A percentile compares a stretch with the other conserved stretches of the same genome.
Evolutionary conservation across 1,284 basidiomycete genomes (phyloP).

Genomic region (Ceratobasidium sp.): DNA sequence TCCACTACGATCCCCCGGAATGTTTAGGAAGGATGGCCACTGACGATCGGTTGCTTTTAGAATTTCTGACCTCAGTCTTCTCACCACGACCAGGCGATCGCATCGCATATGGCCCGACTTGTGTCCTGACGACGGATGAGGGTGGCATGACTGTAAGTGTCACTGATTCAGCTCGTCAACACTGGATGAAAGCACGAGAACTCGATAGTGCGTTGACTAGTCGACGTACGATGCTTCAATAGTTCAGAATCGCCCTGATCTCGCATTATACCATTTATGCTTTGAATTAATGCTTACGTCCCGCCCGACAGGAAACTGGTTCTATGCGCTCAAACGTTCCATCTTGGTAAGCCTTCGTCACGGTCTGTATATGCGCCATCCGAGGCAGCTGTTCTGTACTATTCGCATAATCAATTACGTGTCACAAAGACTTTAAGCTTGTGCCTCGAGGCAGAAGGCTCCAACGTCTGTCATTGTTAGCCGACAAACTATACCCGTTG

Average conservation of each 20-base stretch:
- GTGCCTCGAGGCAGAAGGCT: no score
- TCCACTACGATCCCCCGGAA: neutral
- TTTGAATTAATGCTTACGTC: neutral
- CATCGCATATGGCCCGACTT: neutral
- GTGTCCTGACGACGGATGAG: no score
- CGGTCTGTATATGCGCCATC: no score
- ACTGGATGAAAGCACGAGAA: slow-evolving; percentile 14
- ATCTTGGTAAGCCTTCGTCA: no score
- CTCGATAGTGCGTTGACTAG: slow-evolving; percentile 3
- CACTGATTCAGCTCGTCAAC: neutral
- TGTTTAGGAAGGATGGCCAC: neutral
- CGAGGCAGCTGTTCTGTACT: no score
- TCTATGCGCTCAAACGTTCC: no score
- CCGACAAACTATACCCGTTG: no score
- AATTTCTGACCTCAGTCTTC: neutral
- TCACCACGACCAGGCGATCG: neutral
- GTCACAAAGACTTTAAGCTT: no score
- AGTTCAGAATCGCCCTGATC: slow-evolving; percentile 37
- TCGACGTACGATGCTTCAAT: slow-evolving; percentile 4
- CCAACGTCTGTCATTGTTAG: no score
- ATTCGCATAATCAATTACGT: no score
- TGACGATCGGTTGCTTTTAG: neutral
- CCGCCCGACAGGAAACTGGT: neutral
- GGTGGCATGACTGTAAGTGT: neutral
- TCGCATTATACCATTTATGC: neutral